Evolutionary conservation across 192 early-diverging fungal genomes (phyloP).

Genomic region (Diversispora epigaea): DNA sequence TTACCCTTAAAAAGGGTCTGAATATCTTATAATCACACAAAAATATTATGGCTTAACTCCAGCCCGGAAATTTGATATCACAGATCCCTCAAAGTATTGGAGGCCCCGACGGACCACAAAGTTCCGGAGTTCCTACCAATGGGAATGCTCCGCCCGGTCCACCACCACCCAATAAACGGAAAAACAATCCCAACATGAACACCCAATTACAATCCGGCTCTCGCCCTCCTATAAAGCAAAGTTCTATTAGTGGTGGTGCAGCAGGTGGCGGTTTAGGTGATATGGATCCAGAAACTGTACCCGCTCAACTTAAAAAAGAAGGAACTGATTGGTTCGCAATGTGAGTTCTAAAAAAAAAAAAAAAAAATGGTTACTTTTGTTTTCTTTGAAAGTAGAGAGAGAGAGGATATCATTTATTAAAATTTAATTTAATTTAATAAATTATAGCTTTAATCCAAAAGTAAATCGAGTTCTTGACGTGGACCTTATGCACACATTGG

Average conservation of each 20-base stretch:
- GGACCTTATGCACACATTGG: slow-evolving; percentile 61
- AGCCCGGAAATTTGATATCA: neutral
- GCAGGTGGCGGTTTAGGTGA: slow-evolving; percentile 51
- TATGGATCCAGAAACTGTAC: slow-evolving; percentile 77
- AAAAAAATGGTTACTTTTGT: too few species aligned
- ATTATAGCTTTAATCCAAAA: slow-evolving; percentile 63
- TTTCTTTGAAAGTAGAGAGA: too few species aligned
- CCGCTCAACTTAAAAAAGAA: slow-evolving; percentile 72
- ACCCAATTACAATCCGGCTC: slow-evolving; percentile 13
- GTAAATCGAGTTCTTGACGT: slow-evolving; percentile 61
- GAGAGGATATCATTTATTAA: neutral
- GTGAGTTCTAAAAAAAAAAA: slow-evolving; percentile 36
- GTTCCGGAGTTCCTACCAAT: slow-evolving; percentile 24
- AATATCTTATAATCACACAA: too few species aligned
- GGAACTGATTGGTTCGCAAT: slow-evolving; percentile 88
- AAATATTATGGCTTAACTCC: too few species aligned
- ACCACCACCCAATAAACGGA: slow-evolving; percentile 13
- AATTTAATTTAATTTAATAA: neutral
- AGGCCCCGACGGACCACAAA: slow-evolving; percentile 23
- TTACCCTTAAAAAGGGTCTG: too few species aligned
- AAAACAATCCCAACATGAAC: slow-evolving; percentile 27
- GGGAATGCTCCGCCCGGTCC: slow-evolving; percentile 22
- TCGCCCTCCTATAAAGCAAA: slow-evolving; percentile 35
- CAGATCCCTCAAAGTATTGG: slow-evolving; percentile 28
- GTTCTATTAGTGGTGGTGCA: slow-evolving; percentile 28